Base-by-base conservation (phyloP, 768 basidiomycete species). In the Coprinopsis sp. region DNA sequence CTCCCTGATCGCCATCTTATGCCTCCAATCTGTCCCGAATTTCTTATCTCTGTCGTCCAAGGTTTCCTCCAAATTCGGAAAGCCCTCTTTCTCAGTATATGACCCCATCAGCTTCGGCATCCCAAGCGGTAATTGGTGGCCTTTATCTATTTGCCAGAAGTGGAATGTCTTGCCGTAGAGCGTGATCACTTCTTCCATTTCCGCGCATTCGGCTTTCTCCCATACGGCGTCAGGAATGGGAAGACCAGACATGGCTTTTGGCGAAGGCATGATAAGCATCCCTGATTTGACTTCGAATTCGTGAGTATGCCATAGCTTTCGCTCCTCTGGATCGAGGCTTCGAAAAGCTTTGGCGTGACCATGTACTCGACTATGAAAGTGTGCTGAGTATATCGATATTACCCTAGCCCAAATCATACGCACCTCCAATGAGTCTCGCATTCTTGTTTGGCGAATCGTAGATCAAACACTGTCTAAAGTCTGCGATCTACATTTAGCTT, bases 261-360 rank as follows among this genome's bases (percentile, higher is more conserved):
- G 51, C 14, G 44, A 51, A 24, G 54, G 54, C 54, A 55, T 55
- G 44, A 55, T 51, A 34, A 55, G 49, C 43, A 51, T 55, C 13
- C 54, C 54, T 2, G 54, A 55, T 34, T 55, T 55, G 33, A 55
- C 40, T 28, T 55, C 54, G 49, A 55, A 55, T 25, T 47, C 54
- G 38, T 55, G 54, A 4, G 54, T 51, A 38, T 55, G 54, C 54
- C 54, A 55, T 13, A 55, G 49, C 14, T 47, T 52, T 8, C 54
- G 51, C 30, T 55, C 54, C 4, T 46, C 33, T 22, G 45, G 46
- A 21, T 52, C 51, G 28, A 55, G 51, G 8, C 44, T 27, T 52
- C 49, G 39, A 48, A 55, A 2, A 55, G 49, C 21, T 44, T 44
- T 2, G 51, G 51, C 2, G 49, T 36, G 46, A 55, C 48, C 54